Evolutionary conservation across 1,284 basidiomycete genomes (phyloP).

Genomic region (Neolentinus lepideus): DNA sequence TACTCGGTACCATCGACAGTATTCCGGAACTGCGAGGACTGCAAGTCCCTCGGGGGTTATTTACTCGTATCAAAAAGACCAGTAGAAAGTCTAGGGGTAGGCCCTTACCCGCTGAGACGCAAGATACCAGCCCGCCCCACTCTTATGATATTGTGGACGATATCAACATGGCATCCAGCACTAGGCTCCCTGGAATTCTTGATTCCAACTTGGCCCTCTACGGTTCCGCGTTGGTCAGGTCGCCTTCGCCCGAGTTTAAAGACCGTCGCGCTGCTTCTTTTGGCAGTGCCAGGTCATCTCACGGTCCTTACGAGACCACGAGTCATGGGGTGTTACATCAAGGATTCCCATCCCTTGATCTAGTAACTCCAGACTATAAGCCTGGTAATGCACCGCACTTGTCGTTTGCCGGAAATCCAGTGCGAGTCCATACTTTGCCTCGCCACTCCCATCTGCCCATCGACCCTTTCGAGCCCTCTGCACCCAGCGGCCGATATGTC

Average conservation of each 20-base stretch:
- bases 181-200: not conserved
- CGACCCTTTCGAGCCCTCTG: not conserved
- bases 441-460: not conserved
- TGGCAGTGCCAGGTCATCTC: not conserved
- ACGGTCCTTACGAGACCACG: not conserved
- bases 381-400: not conserved
- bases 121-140: too few relatives aligned
- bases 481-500: not conserved
- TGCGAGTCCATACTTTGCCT: not conserved
- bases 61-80: conserved; percentile 28
- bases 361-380: not conserved
- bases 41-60: conserved; percentile 49
- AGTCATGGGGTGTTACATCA: not conserved
- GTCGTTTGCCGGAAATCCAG: not conserved
- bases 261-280: not conserved
- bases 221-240: not conserved
- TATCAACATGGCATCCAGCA: not conserved
- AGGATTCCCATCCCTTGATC: not conserved
- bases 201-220: not conserved
- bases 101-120: not conserved
- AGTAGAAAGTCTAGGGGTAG: not conserved
- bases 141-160: not conserved
- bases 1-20: conserved; percentile 51
- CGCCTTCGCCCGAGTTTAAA: not conserved
- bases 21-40: conserved; percentile 43